Evolutionary conservation across 2,329 filamentous ascomycete species (phyloP), one percentile per base, ranked within the genome.

Genomic region (Furcasterigmium sp.): DNA sequence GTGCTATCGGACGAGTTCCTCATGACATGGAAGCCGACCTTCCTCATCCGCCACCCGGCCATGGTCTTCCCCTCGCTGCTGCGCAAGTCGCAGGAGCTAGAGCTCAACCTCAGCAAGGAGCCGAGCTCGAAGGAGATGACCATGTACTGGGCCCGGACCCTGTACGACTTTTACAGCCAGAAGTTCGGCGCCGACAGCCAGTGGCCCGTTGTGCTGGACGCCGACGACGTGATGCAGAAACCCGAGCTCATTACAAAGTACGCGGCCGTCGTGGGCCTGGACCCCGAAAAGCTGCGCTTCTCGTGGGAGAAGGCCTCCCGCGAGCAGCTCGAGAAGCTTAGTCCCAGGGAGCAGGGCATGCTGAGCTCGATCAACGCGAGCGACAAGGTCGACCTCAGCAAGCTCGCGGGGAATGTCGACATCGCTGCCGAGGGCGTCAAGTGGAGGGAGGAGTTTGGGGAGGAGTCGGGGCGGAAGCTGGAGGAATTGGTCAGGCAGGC

Each of bases 11-110:
- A 66, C 44, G 55, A 56, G 21, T 60, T 62, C 30, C 52, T 68
- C 35, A 53, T 52, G 13, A 57, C 47, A 2, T 65, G 54, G 51
- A 51, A 53, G 21, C 51, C 61, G 4, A 54, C 59, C 3, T 63
- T 67, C 41, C 52, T 65, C 20, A 63, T 68, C 43, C 55, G 65
- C 2, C 62, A 69, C 43, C 66, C 65, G 4, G 63, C 62, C 8
- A 47, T 68, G 19, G 51, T 57, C 7, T 65, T 63, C 32, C 58
- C 63, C 5, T 68, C 65, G 2, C 50, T 59, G 19, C 63, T 62
- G 47, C 63, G 64, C 3, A 43, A 39, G 14, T 25, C 26, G 30
- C n/a, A n/a, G n/a, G n/a, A n/a, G n/a, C n/a, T n/a, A n/a, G 20
- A 17, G 10, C 35, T 17, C 38, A 47, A 28, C 20, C 38, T 29